phyloP scores from a whole-genome alignment of 345 rosid genomes.

The Linum lewisii region DNA sequence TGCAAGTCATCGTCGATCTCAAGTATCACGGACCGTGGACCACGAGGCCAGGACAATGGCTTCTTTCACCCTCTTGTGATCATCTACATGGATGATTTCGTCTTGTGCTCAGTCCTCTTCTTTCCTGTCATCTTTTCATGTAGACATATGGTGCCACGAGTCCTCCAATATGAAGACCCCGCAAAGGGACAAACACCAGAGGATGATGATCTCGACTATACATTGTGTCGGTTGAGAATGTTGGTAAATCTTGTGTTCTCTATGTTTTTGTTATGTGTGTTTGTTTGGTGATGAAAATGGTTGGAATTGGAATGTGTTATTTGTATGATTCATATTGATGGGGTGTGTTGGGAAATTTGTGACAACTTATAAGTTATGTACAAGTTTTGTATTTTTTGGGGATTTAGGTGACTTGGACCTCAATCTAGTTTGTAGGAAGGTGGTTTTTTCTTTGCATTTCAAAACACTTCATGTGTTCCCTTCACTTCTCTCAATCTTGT shows the following conservation, averaged over 20 bases:
- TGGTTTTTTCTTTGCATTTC: conserved; percentile 42
- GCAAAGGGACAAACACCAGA: conserved; percentile 49
- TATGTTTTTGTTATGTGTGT: conserved; percentile 3
- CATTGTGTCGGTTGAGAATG: neutral
- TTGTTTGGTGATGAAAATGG: conserved; percentile 35
- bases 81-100: conserved; percentile 31
- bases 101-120: conserved; percentile 27
- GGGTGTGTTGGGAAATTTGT: conserved; percentile 22
- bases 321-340: conserved; percentile 28
- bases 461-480: conserved; percentile 36
- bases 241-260: neutral
- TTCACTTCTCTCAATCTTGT: neutral
- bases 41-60: conserved; percentile 41
- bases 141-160: conserved; percentile 35
- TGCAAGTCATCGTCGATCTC: conserved; percentile 52
- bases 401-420: conserved; percentile 38
- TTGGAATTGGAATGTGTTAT: conserved; percentile 11
- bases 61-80: conserved; percentile 51
- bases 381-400: conserved; percentile 18
- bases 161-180: conserved; percentile 39
- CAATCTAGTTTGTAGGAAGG: conserved; percentile 30
- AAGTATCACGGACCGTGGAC: conserved; percentile 28
- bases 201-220: conserved; percentile 25
- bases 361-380: conserved; percentile 12
- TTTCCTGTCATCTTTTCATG: conserved; percentile 25